phyloP scores from a whole-genome alignment of 371 early-diverging fungal species.

The Chytridium lagenaria region DNA sequence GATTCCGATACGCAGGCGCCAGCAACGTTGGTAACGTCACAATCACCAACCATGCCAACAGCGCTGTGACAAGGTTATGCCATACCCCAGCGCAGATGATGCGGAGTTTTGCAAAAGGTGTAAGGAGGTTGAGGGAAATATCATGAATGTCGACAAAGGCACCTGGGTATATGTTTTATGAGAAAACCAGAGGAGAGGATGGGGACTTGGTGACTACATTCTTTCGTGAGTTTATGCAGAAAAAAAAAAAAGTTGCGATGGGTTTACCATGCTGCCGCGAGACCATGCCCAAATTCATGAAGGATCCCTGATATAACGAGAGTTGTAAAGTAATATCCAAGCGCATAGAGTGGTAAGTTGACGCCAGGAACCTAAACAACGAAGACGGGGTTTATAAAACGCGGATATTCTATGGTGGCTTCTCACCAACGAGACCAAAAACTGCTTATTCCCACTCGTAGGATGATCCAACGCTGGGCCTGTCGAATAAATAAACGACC shows the following conservation, averaged over 20 bases:
- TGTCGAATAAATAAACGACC: constrained; percentile 35
- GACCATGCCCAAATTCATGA: constrained; percentile 85
- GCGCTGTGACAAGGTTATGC: constrained; percentile 74
- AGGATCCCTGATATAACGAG: constrained; percentile 69
- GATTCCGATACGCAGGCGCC: constrained; percentile 54
- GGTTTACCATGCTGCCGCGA: constrained; percentile 69
- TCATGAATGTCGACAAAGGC: constrained; percentile 82
- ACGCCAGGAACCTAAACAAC: constrained; percentile 74
- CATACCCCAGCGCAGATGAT: constrained; percentile 86
- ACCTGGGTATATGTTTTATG: constrained; percentile 80
- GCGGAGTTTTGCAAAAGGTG: constrained; percentile 63
- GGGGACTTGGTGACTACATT: constrained; percentile 62
- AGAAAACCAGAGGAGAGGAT: constrained; percentile 76
- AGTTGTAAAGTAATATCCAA: constrained; percentile 73
- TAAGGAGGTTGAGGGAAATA: constrained; percentile 54
- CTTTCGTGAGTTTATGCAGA: not conserved
- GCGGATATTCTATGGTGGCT: not conserved
- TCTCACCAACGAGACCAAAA: constrained; percentile 46
- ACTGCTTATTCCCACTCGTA: constrained; percentile 13
- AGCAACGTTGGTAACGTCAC: constrained; percentile 60
- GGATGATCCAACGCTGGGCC: constrained; percentile 36
- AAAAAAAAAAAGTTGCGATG: not conserved
- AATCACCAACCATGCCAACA: constrained; percentile 56
- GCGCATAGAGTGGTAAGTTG: constrained; percentile 75
- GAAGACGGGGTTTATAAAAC: not conserved